Conservation (phyloP, 2,329 filamentous ascomycete genomes). For the Stagonosporopsis rhizophila region DNA sequence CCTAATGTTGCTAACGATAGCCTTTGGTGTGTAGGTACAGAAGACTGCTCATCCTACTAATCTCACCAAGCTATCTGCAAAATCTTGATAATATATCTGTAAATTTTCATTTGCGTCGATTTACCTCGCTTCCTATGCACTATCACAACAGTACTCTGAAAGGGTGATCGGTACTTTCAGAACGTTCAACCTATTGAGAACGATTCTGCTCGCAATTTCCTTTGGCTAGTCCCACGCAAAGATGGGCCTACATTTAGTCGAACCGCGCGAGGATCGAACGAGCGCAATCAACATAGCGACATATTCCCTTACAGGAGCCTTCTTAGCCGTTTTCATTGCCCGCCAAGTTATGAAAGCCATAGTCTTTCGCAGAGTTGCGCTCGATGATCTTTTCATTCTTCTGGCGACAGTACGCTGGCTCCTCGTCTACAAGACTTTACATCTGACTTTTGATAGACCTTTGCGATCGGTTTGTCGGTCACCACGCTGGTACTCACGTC, state of each 20-base stretch:
- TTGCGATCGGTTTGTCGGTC: constrained; percentile 37
- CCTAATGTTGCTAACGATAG: background rate
- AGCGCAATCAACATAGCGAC: constrained; percentile 34
- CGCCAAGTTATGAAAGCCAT: constrained; percentile 38
- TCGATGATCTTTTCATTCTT: constrained; percentile 43
- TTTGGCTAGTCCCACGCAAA: background rate
- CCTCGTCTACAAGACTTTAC: too few species aligned
- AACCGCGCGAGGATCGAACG: constrained; percentile 23
- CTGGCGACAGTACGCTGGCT: constrained; percentile 36
- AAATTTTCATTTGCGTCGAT: background rate
- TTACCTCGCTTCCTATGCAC: background rate
- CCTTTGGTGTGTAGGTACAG: background rate
- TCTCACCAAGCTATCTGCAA: background rate
- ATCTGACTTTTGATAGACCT: constrained; percentile 30
- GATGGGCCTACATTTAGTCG: background rate
- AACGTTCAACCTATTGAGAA: background rate
- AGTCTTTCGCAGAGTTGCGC: constrained; percentile 30
- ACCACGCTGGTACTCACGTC: constrained; percentile 35
- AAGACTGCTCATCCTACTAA: background rate
- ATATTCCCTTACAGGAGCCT: constrained; percentile 34
- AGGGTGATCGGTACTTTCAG: background rate
- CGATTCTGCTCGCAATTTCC: too few species aligned
- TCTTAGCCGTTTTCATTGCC: constrained; percentile 33
- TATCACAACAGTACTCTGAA: background rate
- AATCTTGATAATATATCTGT: too few species aligned